phyloP scores from a whole-genome alignment of 805 yeast genomes.

The Wickerhamiella musiphila region DNA sequence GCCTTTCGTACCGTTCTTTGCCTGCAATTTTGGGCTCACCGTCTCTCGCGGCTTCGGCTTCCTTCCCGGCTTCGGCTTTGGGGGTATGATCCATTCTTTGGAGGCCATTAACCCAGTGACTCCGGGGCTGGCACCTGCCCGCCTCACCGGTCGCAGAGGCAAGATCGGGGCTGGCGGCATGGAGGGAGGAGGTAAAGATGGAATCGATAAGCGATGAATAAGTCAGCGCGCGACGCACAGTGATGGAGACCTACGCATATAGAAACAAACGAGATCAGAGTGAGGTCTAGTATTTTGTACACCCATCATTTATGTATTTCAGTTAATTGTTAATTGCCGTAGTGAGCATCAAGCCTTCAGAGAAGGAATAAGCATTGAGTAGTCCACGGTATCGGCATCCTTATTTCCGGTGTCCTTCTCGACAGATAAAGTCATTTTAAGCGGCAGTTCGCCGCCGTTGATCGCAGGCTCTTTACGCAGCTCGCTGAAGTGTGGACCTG shows the following conservation, averaged over 20 bases:
- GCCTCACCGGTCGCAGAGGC: neutral
- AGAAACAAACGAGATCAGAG: no score
- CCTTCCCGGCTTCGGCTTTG: constrained; percentile 53
- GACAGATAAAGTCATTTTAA: constrained; percentile 56
- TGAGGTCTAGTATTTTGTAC: no score
- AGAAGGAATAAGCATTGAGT: constrained; percentile 53
- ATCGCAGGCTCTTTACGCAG: constrained; percentile 23
- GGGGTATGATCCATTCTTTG: constrained; percentile 72
- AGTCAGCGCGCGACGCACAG: no score
- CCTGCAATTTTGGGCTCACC: constrained; percentile 17
- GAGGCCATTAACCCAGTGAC: constrained; percentile 32
- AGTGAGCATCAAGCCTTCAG: no score
- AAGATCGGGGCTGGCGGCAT: constrained; percentile 8
- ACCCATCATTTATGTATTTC: no score
- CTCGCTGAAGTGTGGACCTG: constrained; percentile 15
- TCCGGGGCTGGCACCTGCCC: neutral
- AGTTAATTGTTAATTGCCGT: no score
- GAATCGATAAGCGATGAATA: neutral
- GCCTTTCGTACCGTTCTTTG: neutral
- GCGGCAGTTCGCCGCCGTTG: constrained; percentile 36
- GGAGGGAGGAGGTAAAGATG: constrained; percentile 1
- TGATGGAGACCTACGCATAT: no score
- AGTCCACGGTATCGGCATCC: constrained; percentile 39
- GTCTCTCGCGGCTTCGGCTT: constrained; percentile 85
- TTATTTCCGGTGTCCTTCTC: constrained; percentile 39